phyloP scores from a whole-genome alignment of 169 alveolate species.

The Plasmodium gonderi region DNA sequence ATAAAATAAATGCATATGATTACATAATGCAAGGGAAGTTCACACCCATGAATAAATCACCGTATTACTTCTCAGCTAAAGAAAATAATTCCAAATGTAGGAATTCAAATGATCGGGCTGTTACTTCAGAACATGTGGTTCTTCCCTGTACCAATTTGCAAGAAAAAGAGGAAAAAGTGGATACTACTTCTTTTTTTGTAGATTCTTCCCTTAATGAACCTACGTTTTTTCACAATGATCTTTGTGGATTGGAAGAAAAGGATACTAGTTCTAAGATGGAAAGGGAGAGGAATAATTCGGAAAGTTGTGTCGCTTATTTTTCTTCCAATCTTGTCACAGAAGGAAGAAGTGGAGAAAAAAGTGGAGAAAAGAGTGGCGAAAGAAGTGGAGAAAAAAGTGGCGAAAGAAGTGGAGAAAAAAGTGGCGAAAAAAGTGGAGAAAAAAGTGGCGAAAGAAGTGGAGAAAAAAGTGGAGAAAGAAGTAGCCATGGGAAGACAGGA shows the following conservation, averaged over 20 bases:
- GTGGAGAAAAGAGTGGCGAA: not conserved
- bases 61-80: slow-evolving; percentile 3
- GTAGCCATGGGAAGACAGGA: not conserved
- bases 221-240: too few species aligned
- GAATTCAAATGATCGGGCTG: not conserved
- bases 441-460: not conserved
- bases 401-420: not conserved
- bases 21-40: not conserved
- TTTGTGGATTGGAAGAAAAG: too few species aligned
- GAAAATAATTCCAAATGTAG: not conserved
- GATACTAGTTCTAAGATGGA: too few species aligned
- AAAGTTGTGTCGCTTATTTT: too few species aligned
- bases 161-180: not conserved
- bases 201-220: too few species aligned
- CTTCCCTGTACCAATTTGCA: not conserved
- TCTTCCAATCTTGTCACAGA: too few species aligned
- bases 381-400: not conserved
- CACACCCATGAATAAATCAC: not conserved
- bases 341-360: not conserved
- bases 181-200: not conserved
- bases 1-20: not conserved
- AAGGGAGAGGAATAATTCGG: too few species aligned
- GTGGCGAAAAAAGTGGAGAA: not conserved
- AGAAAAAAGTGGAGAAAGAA: not conserved
- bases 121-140: not conserved